These are phyloP conservation scores for Saccharomyces mikatae DNA, from an alignment of 805 yeast species.

Conservation along the genomic window DNA sequence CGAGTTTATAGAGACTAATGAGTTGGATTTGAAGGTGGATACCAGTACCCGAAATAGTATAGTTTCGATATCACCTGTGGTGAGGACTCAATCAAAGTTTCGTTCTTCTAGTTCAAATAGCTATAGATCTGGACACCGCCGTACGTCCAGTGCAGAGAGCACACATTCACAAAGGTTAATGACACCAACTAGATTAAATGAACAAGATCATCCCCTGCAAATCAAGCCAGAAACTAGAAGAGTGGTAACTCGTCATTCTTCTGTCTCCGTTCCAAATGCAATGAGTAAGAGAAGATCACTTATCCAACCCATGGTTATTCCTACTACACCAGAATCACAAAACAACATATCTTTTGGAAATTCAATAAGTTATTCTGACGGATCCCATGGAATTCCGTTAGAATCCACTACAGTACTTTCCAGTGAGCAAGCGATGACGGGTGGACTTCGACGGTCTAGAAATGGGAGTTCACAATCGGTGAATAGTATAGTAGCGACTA, in stretches of 20 bases:
- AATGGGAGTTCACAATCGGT: slow-evolving; percentile 3
- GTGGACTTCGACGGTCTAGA: background rate
- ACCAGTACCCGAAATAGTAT: slow-evolving; percentile 28
- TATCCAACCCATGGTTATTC: slow-evolving; percentile 22
- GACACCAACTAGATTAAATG: slow-evolving; percentile 15
- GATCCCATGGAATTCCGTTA: background rate
- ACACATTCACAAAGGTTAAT: slow-evolving; percentile 11
- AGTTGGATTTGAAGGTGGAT: slow-evolving; percentile 29
- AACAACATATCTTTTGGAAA: background rate
- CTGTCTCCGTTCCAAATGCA: slow-evolving; percentile 7
- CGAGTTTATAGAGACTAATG: slow-evolving; percentile 32
- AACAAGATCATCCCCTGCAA: slow-evolving; percentile 8
- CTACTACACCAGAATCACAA: slow-evolving; percentile 12
- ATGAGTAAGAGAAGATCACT: slow-evolving; percentile 21
- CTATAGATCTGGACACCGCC: background rate
- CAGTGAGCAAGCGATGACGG: background rate
- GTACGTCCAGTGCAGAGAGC: background rate
- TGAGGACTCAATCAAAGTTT: background rate
- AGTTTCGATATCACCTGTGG: slow-evolving; percentile 4
- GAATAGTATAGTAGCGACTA: background rate
- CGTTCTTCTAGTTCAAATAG: background rate
- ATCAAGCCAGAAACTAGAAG: background rate
- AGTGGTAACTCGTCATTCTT: background rate
- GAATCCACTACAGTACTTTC: background rate
- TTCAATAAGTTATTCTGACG: background rate